Evolutionary conservation across 257 asterid genomes (phyloP), one percentile per base, ranked within the genome.

Genomic region (Solanum clarkiae): DNA sequence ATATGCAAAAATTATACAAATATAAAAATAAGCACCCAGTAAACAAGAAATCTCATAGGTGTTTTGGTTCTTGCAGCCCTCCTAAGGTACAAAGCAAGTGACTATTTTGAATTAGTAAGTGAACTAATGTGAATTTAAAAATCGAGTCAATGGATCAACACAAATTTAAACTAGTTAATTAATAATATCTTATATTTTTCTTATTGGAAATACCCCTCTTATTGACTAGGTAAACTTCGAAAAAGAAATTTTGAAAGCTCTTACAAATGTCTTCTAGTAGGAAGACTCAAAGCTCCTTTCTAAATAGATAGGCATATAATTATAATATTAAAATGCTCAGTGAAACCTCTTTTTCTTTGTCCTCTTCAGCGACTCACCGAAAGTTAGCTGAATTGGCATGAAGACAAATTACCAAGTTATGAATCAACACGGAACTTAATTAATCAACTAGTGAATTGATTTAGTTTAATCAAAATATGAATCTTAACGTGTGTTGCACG

Each of bases 121-220:
- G 9, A 55, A 55, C 12, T 60, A 22, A 2, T 62, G 18, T 62
- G 36, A 22, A 22, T 62, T 62, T 10, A 22, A 24, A 62, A 22
- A 12, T 11, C 4, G 69, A 22, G 15, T 22, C 36, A 22, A 62
- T 22, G 4, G 3, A 62, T 62, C 0, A 62, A 22, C 1, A 62
- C 0, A 0, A 22, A 12, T 62, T 0, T 22, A 4, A 24, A 22
- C 24, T 24, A 2, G 7, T 22, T 10, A 10, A n/a, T 15, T 60
- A 1, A 10, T 60, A 2, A 16, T 62, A 4, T 22, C 0, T 62
- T 8, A 24, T 22, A 62, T 22, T 22, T 4, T 62, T 62, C 17
- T 5, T 8, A 47, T 47, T 47, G 12, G 3, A 47, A 47, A 12
- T 47, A 8, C 55, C 12, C 55, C 55, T 49, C 55, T 49, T 24